phyloP scores from a whole-genome alignment of 768 basidiomycete genomes.

The Fibroporia radiculosa region DNA sequence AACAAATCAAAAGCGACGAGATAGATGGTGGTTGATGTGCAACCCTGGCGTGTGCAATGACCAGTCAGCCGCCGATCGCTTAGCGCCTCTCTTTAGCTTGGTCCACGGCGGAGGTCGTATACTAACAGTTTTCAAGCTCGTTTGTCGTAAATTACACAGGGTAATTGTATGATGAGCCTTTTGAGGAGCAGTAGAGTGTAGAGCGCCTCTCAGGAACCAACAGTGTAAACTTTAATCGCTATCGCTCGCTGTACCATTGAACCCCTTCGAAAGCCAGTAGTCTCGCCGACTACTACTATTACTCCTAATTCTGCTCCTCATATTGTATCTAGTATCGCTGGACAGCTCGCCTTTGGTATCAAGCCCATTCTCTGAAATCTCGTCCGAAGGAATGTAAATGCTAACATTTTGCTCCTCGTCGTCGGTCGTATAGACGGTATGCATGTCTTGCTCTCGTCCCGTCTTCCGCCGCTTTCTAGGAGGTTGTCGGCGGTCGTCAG shows the following conservation, averaged over 20 bases:
- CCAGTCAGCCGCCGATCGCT: not conserved
- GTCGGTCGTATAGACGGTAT: slow-evolving; percentile 45
- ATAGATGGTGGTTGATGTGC: slow-evolving; percentile 16
- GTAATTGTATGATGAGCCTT: no score
- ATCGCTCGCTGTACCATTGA: slow-evolving; percentile 21
- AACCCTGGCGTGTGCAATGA: slow-evolving; percentile 3
- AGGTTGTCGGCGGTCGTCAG: slow-evolving; percentile 29
- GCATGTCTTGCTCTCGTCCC: slow-evolving; percentile 28
- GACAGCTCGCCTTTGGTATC: no score
- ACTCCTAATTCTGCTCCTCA: slow-evolving; percentile 8
- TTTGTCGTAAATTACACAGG: no score
- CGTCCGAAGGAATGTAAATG: slow-evolving; percentile 24
- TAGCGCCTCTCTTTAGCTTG: no score
- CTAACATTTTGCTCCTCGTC: no score
- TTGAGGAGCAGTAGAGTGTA: no score
- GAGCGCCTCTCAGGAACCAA: no score
- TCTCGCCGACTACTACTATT: slow-evolving; percentile 33
- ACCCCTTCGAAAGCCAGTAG: slow-evolving; percentile 51
- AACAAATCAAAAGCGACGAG: slow-evolving; percentile 3
- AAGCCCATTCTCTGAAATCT: no score
- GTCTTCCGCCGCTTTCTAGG: slow-evolving; percentile 40
- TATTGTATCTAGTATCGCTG: slow-evolving; percentile 6
- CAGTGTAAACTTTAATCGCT: slow-evolving; percentile 14
- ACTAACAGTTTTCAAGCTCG: no score
- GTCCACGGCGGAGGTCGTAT: no score